Conservation (phyloP, 345 rosid genomes). For the Citrus unshiu region DNA sequence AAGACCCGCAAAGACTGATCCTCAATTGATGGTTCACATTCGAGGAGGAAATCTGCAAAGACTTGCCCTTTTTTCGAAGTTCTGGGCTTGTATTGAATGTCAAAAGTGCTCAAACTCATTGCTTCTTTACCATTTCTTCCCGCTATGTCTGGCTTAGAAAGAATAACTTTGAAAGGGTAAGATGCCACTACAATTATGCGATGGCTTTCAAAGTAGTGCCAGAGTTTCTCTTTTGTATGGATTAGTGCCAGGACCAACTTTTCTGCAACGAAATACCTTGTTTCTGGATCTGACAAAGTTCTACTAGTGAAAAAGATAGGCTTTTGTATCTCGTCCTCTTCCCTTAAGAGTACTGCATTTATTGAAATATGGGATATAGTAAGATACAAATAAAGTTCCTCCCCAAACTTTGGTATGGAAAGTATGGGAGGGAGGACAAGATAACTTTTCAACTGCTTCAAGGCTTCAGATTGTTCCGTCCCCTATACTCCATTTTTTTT, state of each 20-base stretch:
- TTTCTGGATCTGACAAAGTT: background rate
- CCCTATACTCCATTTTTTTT: no score
- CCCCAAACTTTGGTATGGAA: background rate
- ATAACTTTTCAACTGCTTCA: no score
- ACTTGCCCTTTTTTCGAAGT: background rate
- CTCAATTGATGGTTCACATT: no score
- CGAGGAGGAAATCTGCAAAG: no score
- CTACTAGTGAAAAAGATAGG: background rate
- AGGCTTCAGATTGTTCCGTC: background rate
- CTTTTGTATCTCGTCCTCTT: background rate
- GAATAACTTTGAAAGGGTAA: background rate
- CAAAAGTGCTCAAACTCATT: no score
- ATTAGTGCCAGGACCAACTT: background rate
- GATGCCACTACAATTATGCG: background rate
- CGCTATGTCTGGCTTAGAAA: no score
- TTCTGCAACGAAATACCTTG: background rate
- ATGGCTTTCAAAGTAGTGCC: background rate
- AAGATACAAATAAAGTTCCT: no score
- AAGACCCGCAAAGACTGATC: no score
- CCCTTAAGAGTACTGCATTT: accelerated
- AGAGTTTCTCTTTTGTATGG: accelerated
- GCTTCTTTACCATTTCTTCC: no score
- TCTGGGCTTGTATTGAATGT: background rate
- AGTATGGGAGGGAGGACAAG: accelerated
- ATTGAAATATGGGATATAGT: background rate